These are phyloP conservation scores for Fusarium sublunatum DNA, from an alignment of 2,329 filamentous ascomycete genomes.

Conservation along the genomic window DNA sequence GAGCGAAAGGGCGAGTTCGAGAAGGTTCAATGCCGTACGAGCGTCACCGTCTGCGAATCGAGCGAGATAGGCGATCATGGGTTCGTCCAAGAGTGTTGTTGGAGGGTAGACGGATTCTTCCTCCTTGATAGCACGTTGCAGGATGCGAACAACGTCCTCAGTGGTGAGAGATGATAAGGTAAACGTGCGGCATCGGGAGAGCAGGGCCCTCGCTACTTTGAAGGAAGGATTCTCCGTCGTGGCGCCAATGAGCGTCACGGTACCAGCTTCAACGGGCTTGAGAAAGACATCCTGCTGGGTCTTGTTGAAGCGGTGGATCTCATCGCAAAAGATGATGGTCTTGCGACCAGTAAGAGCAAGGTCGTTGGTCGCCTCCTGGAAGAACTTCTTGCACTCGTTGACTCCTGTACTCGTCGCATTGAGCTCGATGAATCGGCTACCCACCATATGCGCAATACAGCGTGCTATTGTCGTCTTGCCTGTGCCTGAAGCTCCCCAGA, in stretches of 20 bases:
- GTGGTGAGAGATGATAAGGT: constrained; percentile 80
- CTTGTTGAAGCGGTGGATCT: constrained; percentile 93
- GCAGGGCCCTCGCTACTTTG: constrained; percentile 86
- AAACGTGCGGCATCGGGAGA: constrained; percentile 92
- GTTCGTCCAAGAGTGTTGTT: constrained; percentile 75
- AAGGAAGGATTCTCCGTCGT: constrained; percentile 98
- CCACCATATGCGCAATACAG: constrained; percentile 85
- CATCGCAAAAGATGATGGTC: constrained; percentile 97
- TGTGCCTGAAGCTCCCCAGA: constrained; percentile 87
- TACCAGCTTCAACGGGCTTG: constrained; percentile 89
- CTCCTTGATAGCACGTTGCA: constrained; percentile 76
- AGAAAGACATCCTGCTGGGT: constrained; percentile 95
- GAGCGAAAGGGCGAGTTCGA: constrained; percentile 88
- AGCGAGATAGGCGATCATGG: constrained; percentile 83
- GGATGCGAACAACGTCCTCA: constrained; percentile 77
- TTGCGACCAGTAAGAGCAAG: constrained; percentile 83
- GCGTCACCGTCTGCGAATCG: constrained; percentile 93
- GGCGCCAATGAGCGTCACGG: constrained; percentile 90
- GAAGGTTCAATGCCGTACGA: constrained; percentile 88
- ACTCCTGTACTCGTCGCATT: constrained; percentile 92
- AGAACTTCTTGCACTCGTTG: constrained; percentile 91
- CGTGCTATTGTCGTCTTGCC: constrained; percentile 93
- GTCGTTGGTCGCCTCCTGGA: constrained; percentile 85
- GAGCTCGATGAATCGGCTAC: constrained; percentile 91
- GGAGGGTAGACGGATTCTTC: constrained; percentile 61